Percentiles rank a stretch among this genome's conserved stretches.
Evolutionary conservation across 768 basidiomycete genomes (phyloP).

Genomic region (Russula emetica): DNA sequence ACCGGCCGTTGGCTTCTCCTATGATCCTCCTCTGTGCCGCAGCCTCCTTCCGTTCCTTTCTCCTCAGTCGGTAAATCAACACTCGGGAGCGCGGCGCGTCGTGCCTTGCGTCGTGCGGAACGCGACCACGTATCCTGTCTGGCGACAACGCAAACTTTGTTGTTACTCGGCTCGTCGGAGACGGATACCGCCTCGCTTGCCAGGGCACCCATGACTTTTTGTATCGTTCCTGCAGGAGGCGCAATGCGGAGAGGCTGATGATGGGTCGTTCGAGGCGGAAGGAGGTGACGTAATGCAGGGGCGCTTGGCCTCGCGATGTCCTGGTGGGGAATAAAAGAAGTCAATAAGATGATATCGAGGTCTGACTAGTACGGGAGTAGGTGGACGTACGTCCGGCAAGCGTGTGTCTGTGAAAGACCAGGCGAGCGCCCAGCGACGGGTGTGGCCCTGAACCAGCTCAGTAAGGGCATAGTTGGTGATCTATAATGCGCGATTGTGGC

Average conservation of each 20-base stretch:
- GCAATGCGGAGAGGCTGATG: constrained; percentile 37
- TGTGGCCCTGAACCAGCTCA: constrained; percentile 81
- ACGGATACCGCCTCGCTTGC: constrained; percentile 30
- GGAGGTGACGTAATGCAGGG: constrained; percentile 44
- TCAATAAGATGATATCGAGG: constrained; percentile 33
- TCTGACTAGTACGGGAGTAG: background rate
- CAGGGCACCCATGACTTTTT: constrained; percentile 36
- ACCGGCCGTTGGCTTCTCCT: background rate
- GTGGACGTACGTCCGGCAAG: constrained; percentile 69
- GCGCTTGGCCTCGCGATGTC: constrained; percentile 38
- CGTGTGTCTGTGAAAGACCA: constrained; percentile 71
- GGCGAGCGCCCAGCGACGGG: constrained; percentile 86
- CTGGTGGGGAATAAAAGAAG: constrained; percentile 35
- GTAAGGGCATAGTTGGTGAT: constrained; percentile 83
- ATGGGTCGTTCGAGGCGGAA: constrained; percentile 58
- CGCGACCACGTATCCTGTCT: constrained; percentile 63
- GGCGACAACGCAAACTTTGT: constrained; percentile 13
- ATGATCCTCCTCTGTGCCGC: background rate
- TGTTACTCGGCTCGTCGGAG: background rate
- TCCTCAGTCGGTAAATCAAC: constrained; percentile 1
- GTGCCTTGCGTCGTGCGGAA: constrained; percentile 48
- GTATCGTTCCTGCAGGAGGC: constrained; percentile 30
- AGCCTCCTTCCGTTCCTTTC: constrained; percentile 3
- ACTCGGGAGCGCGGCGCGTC: background rate
- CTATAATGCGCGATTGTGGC: constrained; percentile 37